Conservation (phyloP, 768 basidiomycete genomes). For the Suillus brevipes region DNA sequence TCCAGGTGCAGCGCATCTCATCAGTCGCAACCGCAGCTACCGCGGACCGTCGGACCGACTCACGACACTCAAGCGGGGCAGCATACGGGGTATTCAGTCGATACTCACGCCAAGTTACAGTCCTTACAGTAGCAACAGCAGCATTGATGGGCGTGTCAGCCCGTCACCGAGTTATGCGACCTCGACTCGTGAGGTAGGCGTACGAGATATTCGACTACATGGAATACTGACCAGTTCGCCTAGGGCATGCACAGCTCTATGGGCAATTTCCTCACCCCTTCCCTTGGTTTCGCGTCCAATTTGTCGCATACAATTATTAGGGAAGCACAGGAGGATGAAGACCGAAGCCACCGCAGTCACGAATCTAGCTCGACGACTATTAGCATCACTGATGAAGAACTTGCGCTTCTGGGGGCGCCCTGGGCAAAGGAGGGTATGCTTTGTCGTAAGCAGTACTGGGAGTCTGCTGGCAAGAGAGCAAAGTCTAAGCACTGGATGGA, state of each 20-base stretch:
- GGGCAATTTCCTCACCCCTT: slow-evolving; percentile 73
- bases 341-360: slow-evolving; percentile 64
- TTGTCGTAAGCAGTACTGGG: slow-evolving; percentile 93
- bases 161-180: slow-evolving; percentile 94
- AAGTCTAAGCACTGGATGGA: slow-evolving; percentile 92
- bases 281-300: slow-evolving; percentile 96
- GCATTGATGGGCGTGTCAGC: slow-evolving; percentile 86
- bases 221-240: slow-evolving; percentile 16
- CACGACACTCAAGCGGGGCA: slow-evolving; percentile 82
- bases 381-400: slow-evolving; percentile 92
- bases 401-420: slow-evolving; percentile 92
- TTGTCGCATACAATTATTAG: slow-evolving; percentile 95
- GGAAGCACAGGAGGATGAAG: slow-evolving; percentile 88
- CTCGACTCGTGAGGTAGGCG: slow-evolving; percentile 75
- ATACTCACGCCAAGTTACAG: slow-evolving; percentile 72
- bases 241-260: slow-evolving; percentile 64
- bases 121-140: slow-evolving; percentile 83
- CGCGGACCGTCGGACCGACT: slow-evolving; percentile 72
- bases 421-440: slow-evolving; percentile 99
- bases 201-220: not conserved
- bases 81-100: slow-evolving; percentile 84
- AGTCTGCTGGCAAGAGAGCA: slow-evolving; percentile 76
- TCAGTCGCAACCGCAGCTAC: slow-evolving; percentile 68
- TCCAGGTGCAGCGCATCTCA: slow-evolving; percentile 47
- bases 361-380: slow-evolving; percentile 69